Conservation (phyloP, 139 green algal genomes). For the Chlamydomonas incerta region DNA sequence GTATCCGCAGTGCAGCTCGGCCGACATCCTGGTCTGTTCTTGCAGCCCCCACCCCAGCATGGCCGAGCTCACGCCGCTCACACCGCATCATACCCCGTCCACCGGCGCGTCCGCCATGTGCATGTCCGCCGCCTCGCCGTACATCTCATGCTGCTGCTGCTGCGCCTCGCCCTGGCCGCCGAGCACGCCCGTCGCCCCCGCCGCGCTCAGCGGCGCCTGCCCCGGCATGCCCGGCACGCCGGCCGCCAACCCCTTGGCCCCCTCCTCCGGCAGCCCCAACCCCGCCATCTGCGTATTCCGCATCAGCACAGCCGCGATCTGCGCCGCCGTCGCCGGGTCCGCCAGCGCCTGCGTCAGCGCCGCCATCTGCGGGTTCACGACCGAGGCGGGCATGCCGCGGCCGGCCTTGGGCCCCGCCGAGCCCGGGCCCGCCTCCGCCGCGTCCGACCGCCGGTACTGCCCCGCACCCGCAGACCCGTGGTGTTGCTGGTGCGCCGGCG, state of each 20-base stretch:
- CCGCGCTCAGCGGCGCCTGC: too few relatives aligned
- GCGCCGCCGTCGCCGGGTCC: conserved; percentile 5
- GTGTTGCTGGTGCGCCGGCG: too few relatives aligned
- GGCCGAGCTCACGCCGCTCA: not conserved
- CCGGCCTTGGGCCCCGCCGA: too few relatives aligned
- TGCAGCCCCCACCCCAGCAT: not conserved
- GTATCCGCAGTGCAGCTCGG: too few relatives aligned
- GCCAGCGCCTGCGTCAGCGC: not conserved
- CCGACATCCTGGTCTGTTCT: too few relatives aligned
- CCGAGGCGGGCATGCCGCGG: not conserved
- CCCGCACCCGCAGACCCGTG: too few relatives aligned
- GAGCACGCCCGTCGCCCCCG: too few relatives aligned
- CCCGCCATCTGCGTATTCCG: not conserved
- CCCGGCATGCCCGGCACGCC: not conserved
- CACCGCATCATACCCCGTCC: too few relatives aligned
- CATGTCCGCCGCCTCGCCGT: not conserved
- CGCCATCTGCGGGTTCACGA: not conserved
- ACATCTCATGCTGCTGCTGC: conserved; percentile 16
- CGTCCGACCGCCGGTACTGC: too few relatives aligned
- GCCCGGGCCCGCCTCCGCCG: too few relatives aligned
- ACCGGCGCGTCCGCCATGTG: not conserved
- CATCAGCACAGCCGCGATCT: conserved; percentile 17
- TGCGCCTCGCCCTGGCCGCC: not conserved
- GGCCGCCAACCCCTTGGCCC: not conserved
- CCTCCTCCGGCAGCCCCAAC: not conserved